Base-by-base conservation (phyloP, 768 basidiomycete species). In the Megacollybia marginata region DNA sequence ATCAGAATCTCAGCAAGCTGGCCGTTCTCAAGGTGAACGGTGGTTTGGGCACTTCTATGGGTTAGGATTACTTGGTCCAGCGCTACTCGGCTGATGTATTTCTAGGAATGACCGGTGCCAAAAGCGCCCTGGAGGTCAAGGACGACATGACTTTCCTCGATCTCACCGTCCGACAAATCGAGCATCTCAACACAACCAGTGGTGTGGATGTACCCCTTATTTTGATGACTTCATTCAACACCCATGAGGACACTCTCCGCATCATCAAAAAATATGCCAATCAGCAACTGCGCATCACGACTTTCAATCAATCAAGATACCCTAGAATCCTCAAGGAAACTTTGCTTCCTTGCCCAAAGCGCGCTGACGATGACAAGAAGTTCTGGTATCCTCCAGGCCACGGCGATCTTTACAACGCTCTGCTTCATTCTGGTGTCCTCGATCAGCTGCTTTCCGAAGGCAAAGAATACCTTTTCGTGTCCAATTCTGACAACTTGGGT, bases 141-240 rank as follows among this genome's bases (percentile, higher is more conserved):
- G 88, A 96, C 59, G 92, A 92, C 65, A 92, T 95, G 93, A 95
- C 88, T 47, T 97, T 96, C 82, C 82, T 97, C 54, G 94, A 97
- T 67, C 79, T 97, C 55, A 88, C 82, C 49, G 91, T 97, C 44
- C 80, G 91, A 56, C 93, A 96, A 70, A 93, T 97, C 60, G 92
- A 96, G 76, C 91, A 95, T 67, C 83, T 95, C 63, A 93, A 94
- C 77, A 87, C 84, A 48, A 78, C 81, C 46, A 73, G 80, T 62
- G 80, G 80, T 55, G 85, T 90, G 68, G 87, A 96, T 69, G 90
- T 95, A 42, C 93, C 92, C n/a, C 87, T 96, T 67, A 88, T 96
- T 71, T 82, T 97, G 62, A 95, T 96, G 95, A 96, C 93, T 63
- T 95, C 92, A 49, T 97, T 53, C 79, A 95, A 95, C 76, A 97